Base-by-base conservation (phyloP, 2,329 filamentous ascomycete genomes). In the Aspergillus candidus region DNA sequence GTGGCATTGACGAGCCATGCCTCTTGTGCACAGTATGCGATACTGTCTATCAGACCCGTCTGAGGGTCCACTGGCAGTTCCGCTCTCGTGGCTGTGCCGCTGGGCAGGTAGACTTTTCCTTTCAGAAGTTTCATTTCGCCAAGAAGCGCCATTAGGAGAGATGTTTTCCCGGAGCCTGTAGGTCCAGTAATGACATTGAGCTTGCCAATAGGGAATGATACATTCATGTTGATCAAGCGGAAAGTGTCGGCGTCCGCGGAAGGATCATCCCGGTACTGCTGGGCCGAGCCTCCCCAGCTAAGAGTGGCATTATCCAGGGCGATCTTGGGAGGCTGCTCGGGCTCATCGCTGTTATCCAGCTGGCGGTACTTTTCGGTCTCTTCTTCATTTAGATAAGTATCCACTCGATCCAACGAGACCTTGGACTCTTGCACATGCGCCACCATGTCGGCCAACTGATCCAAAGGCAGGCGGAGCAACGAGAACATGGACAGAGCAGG, bases 371-470 rank as follows among this genome's bases (percentile, higher is more conserved):
- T 98, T 46, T 94, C 88, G 0, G 93, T 98, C 70, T 98, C 93
- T 6, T 93, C 89, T 63, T 98, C 93, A 45, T 78, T 83, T 34
- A 98, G 69, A 58, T 96, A 98, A 56, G 94, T 86, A 61, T 98
- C 91, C 6, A 98, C 88, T 73, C 93, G 90, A 60, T 96, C 90
- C 40, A 98, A 83, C 0, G 93, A 98, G 14, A 98, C 91, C 70
- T 94, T 94, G 17, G 90, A 88, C 68, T 98, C 93, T 70, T 96
- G 89, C 4, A 98, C 90, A 69, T 97, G 93, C 10, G 93, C 93
- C 60, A 97, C 85, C 93, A 98, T 98, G 67, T 98, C 93, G 40
- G 93, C 93, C 42, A 98, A 77, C 69, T 97, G 91, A 65, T 98
- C 93, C 36, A 98, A 74, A 4, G 93, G 93, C 41, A 96, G 87